Evolutionary conservation across 2,329 filamentous ascomycete genomes (phyloP), one percentile per base, ranked within the genome.

Genomic region (Aspergillus spinulosporus): DNA sequence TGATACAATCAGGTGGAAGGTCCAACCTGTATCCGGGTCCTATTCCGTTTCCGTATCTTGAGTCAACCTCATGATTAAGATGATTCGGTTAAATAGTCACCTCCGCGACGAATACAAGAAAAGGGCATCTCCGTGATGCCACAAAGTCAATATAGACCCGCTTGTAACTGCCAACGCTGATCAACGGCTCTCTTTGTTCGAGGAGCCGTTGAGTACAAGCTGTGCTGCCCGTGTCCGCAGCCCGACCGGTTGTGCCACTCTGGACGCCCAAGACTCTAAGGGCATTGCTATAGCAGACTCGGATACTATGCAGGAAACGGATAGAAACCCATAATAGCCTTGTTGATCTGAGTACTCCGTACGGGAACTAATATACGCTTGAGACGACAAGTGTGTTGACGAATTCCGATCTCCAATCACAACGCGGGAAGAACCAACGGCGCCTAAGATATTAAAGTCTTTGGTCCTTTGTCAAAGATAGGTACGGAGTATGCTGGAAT

Each of bases 111-210:
- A 31, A 45, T 9, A 31, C 26, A 26, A 31, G 36, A 28, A 42
- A 39, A 40, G 12, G 3, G 11, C n/a, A 14, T 21, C 12, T 28
- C 5, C 40, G 34, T 45, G 42, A 52, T 52, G 32, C 5, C 26
- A 32, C 28, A 28, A 21, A 21, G 26, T 45, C 42, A 42, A 32
- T 32, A n/a, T 47, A 21, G 4, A 34, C 44, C 29, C n/a, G 31
- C 31, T 34, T 36, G 21, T 49, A 36, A 45, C 55, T 57, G 52
- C 45, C 49, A 29, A 51, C 42, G 59, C 59, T 54, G 62, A 64
- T 62, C 62, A 62, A 64, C 61, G 62, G 59, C 56, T 52, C 39
- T 39, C 34, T 42, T 21, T 28, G 11, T 52, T 36, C 5, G 11
- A 12, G 32, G 11, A 7, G 11, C 32, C 8, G 32, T 36, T 36